A percentile compares a stretch with the other conserved stretches of the same genome.
These are phyloP conservation scores for Yarrowia galli DNA, from an alignment of 1,139 yeast genomes.

Conservation along the genomic window DNA sequence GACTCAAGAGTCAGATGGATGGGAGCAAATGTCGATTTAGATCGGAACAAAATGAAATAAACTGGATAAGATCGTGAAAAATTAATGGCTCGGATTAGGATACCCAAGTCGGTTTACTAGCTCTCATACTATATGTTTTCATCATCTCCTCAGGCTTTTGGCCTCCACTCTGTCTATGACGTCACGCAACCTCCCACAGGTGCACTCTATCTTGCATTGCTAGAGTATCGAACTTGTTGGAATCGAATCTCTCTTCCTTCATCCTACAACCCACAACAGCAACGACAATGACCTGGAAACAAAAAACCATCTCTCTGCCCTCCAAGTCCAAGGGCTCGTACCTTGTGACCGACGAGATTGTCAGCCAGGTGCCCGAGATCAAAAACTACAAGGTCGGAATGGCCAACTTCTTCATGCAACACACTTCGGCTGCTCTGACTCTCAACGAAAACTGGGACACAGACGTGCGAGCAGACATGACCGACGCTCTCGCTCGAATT, in stretches of 20 bases:
- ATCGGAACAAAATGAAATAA: too few species aligned
- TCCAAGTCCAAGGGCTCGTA: slow-evolving; percentile 73
- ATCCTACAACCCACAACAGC: neutral
- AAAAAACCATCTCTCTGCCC: slow-evolving; percentile 62
- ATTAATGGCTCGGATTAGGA: too few species aligned
- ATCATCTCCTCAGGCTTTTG: too few species aligned
- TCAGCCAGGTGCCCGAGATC: slow-evolving; percentile 64
- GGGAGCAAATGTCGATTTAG: too few species aligned
- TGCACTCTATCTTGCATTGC: slow-evolving; percentile 20
- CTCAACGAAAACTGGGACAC: slow-evolving; percentile 83
- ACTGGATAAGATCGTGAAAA: too few species aligned
- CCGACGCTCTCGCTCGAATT: slow-evolving; percentile 64
- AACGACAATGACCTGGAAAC: slow-evolving; percentile 46
- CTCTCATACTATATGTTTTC: too few species aligned
- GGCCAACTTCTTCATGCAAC: slow-evolving; percentile 72
- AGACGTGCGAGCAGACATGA: slow-evolving; percentile 75
- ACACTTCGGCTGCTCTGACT: slow-evolving; percentile 79
- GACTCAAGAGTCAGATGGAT: too few species aligned
- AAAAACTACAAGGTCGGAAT: slow-evolving; percentile 67
- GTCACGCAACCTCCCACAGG: neutral
- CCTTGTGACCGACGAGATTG: slow-evolving; percentile 71
- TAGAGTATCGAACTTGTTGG: slow-evolving; percentile 1
- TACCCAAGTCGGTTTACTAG: too few species aligned
- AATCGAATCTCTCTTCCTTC: neutral
- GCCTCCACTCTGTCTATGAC: neutral